Base-by-base conservation (phyloP, 352 stramenopile species). In the Pythium plurisporium region DNA sequence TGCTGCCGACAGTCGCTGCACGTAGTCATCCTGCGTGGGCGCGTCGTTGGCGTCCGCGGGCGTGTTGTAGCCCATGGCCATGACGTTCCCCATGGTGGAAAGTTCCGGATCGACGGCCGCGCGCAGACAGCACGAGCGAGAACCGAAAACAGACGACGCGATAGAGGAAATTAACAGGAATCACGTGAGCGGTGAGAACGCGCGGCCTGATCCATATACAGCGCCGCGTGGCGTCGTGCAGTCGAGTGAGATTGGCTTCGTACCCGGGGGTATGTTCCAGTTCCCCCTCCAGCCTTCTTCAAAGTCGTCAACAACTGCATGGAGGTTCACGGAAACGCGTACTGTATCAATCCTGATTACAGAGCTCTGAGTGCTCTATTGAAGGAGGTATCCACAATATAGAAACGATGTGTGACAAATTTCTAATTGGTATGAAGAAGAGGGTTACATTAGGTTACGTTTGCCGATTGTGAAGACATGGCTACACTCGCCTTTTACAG, bases 61-160 rank as follows among this genome's bases (percentile, higher is more conserved):
- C 26, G 62, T 46, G 9, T 44, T 55, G 31, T 77, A 70, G 46
- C 75, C 76, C 64, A 85, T 72, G 55, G 66, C 77, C 69, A 87
- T 68, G 60, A 91, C 54, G 64, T 88, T 91, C 52, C 81, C 81
- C 81, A 91, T 91, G 30, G 37, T 52, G 26, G 14, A 20, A 5
- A 19, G 31, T 29, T 22, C 33, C 34, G 48, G 29, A 38, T n/a
- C n/a, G n/a, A n/a, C n/a, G n/a, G n/a, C n/a, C n/a, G n/a, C n/a
- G n/a, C n/a, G n/a, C n/a, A n/a, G n/a, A n/a, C n/a, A n/a, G n/a
- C n/a, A n/a, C 11, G 33, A 38, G 31, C 37, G 36, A 23, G 37
- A n/a, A n/a, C n/a, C n/a, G n/a, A n/a, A n/a, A n/a, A n/a, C n/a
- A n/a, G n/a, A n/a, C n/a, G n/a, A n/a, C n/a, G n/a, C 14, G 29